These are phyloP conservation scores for Wickerhamiella parazyma DNA, from an alignment of 805 yeast species.

Conservation along the genomic window DNA sequence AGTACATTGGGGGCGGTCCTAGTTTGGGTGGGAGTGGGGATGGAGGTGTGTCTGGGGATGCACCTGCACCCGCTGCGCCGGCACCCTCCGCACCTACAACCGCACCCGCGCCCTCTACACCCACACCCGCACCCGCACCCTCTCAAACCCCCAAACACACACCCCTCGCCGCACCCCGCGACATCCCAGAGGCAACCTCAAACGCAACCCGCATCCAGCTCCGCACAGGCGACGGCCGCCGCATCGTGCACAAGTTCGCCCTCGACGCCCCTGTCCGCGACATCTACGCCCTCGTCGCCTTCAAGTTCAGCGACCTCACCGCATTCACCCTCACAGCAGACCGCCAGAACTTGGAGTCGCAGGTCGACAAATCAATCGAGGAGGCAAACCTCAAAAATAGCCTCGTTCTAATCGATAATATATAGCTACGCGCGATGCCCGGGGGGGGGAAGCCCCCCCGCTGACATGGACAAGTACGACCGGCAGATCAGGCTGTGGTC, in stretches of 20 bases:
- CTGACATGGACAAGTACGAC: constrained; percentile 36
- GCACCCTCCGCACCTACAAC: constrained; percentile 10
- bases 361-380: constrained; percentile 43
- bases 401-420: constrained; percentile 53
- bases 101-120: neutral
- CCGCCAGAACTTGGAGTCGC: constrained; percentile 42
- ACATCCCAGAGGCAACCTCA: constrained; percentile 50
- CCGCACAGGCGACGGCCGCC: constrained; percentile 75
- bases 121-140: neutral
- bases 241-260: constrained; percentile 59
- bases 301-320: constrained; percentile 33
- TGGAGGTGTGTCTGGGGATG: neutral
- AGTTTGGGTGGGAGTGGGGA: neutral
- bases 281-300: constrained; percentile 57
- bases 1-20: constrained; percentile 35
- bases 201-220: constrained; percentile 62
- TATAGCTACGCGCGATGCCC: neutral
- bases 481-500: constrained; percentile 91
- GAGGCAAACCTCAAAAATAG: constrained; percentile 77
- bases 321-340: constrained; percentile 45
- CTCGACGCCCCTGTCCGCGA: constrained; percentile 42
- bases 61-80: constrained; percentile 10
- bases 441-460: too few species aligned
- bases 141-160: neutral
- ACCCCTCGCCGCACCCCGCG: constrained; percentile 36